Percentiles rank a stretch among this genome's conserved stretches.
Conservation (phyloP, 768 basidiomycete species). For the Tulasnella sp. region DNA sequence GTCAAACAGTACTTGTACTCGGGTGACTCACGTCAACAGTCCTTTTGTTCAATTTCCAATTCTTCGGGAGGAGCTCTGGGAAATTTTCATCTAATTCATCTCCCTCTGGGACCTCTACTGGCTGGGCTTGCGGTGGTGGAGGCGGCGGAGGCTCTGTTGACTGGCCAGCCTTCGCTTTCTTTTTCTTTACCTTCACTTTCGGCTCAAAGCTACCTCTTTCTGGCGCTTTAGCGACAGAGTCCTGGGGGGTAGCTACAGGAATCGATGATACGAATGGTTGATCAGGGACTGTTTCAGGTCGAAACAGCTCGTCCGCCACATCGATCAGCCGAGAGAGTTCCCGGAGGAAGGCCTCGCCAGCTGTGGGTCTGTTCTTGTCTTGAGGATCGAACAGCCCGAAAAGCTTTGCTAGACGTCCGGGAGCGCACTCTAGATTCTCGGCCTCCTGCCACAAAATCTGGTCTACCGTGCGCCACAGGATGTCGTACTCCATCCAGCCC, state of each 20-base stretch:
- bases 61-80: background rate
- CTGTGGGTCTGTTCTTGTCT: background rate
- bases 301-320: background rate
- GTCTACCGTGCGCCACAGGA: background rate
- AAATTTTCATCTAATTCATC: background rate
- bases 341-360: slow-evolving; percentile 1
- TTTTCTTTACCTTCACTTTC: background rate
- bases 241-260: background rate
- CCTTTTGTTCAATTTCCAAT: background rate
- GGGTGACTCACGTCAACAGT: background rate
- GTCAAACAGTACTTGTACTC: background rate
- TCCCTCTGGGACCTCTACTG: background rate
- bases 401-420: background rate
- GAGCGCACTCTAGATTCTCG: background rate
- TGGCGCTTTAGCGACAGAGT: background rate
- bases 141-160: background rate
- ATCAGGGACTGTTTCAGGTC: background rate
- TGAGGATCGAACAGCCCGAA: background rate
- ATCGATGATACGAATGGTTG: background rate
- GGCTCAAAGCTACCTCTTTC: background rate
- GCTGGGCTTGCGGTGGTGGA: background rate
- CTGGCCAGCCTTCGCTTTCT: background rate
- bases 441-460: background rate
- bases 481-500: background rate
- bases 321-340: background rate